Conservation (phyloP, 768 basidiomycete species). For the Russula ochroleuca region DNA sequence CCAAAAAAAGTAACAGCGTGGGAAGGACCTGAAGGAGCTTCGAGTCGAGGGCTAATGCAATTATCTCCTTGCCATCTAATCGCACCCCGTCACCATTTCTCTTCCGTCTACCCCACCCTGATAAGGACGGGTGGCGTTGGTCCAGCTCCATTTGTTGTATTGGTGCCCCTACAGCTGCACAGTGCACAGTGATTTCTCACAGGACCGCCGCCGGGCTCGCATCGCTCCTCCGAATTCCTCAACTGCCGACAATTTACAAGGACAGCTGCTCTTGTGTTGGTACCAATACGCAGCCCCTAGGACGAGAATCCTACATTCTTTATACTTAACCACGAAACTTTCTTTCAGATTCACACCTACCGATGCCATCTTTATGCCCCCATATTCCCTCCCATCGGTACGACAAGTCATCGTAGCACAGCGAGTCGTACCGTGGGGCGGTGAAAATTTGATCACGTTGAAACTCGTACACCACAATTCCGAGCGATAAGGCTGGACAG, state of each 20-base stretch:
- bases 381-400: too few species aligned
- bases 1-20: background rate
- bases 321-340: background rate
- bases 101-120: background rate
- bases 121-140: background rate
- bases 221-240: background rate
- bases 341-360: too few species aligned
- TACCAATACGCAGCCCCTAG: background rate
- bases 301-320: background rate
- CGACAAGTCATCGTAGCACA: background rate
- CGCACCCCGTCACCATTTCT: too few species aligned
- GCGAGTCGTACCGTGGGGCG: background rate
- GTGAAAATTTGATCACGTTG: background rate
- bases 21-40: background rate
- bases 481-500: background rate
- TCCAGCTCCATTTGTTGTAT: background rate
- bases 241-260: background rate
- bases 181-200: background rate
- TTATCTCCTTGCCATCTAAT: background rate
- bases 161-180: background rate
- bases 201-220: background rate
- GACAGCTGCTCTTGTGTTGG: too few species aligned
- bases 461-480: background rate
- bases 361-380: background rate
- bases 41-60: background rate